Evolutionary conservation across 129 eudicot species (phyloP).

Genomic region (Flaveria bidentis): DNA sequence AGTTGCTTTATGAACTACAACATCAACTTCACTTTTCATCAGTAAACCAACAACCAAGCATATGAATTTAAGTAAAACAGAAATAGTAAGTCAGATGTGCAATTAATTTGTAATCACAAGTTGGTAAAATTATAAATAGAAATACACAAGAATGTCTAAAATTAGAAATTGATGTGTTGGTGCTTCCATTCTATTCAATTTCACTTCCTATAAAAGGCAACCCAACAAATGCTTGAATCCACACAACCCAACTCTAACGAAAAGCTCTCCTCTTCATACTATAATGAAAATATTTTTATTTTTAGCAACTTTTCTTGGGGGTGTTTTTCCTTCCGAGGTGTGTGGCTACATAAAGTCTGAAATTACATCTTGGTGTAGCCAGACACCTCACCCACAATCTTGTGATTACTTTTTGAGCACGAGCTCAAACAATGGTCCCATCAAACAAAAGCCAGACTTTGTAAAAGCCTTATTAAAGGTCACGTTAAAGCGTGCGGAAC

Average conservation of each 20-base stretch:
- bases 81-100: not conserved
- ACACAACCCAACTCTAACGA: slow-evolving; percentile 24
- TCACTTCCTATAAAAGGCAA: slow-evolving; percentile 47
- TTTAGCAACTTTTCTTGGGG: slow-evolving; percentile 25
- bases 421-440: slow-evolving; percentile 38
- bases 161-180: slow-evolving; percentile 17
- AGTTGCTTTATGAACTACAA: slow-evolving; percentile 2
- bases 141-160: slow-evolving; percentile 13
- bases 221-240: slow-evolving; percentile 14
- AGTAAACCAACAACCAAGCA: not conserved
- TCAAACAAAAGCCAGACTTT: slow-evolving; percentile 52
- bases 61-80: not conserved
- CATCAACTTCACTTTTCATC: not conserved
- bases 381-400: slow-evolving; percentile 71
- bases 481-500: slow-evolving; percentile 56
- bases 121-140: not conserved
- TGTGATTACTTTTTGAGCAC: slow-evolving; percentile 59
- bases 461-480: slow-evolving; percentile 44
- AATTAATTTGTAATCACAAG: not conserved
- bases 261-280: slow-evolving; percentile 6
- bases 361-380: slow-evolving; percentile 61
- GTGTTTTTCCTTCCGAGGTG: slow-evolving; percentile 29
- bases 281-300: slow-evolving; percentile 28
- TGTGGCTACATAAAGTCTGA: slow-evolving; percentile 27
- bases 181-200: slow-evolving; percentile 19